These are phyloP conservation scores for Neurospora terricola DNA, from an alignment of 495 filamentous ascomycete species.

Conservation along the genomic window DNA sequence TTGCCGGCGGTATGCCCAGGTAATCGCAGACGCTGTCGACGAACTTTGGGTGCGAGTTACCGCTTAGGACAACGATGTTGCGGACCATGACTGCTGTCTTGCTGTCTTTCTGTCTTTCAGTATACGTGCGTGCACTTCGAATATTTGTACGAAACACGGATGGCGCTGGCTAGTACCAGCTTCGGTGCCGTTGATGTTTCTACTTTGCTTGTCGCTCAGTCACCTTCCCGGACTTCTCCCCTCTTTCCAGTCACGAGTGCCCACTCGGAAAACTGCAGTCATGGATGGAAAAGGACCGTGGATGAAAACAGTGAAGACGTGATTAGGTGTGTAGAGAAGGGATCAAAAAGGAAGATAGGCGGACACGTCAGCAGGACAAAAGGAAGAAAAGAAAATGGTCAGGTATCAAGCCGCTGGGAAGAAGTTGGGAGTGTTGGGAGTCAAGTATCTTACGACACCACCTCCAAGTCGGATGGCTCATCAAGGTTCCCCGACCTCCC, in stretches of 20 bases:
- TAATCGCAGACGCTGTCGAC: constrained; percentile 75
- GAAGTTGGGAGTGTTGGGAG: neutral
- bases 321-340: neutral
- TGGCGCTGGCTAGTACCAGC: neutral
- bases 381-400: neutral
- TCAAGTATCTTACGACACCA: neutral
- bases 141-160: neutral
- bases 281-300: neutral
- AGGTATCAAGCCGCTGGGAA: neutral
- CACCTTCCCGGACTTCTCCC: neutral
- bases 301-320: neutral
- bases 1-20: constrained; percentile 74
- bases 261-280: neutral
- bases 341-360: neutral
- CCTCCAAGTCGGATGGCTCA: neutral
- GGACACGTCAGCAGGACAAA: neutral
- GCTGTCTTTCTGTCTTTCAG: neutral
- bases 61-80: constrained; percentile 89
- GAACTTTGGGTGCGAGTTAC: constrained; percentile 83
- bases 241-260: neutral
- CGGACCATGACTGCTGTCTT: constrained; percentile 55
- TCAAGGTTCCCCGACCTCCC: neutral
- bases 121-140: neutral
- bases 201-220: neutral
- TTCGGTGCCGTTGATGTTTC: neutral